Evolutionary conservation across 169 alveolate species (phyloP).

Genomic region (Cryptosporidium viatorum): DNA sequence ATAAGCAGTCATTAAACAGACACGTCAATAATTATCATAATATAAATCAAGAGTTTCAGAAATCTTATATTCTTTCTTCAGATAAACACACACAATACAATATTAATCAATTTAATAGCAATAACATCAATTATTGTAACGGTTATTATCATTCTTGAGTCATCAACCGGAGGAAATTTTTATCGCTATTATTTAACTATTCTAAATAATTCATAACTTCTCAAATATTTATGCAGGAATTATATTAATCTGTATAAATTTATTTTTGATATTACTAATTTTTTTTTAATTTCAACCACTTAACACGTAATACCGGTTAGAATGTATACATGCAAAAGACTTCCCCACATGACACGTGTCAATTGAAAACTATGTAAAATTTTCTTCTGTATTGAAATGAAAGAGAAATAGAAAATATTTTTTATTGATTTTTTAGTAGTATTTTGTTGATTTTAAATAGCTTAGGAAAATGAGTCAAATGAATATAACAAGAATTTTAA

Average conservation of each 20-base stretch:
- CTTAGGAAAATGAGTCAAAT: neutral
- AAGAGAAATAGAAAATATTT: neutral
- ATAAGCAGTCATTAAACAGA: neutral
- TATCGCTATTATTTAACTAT: neutral
- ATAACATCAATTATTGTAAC: neutral
- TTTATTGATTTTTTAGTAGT: neutral
- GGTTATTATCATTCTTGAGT: neutral
- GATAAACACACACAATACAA: neutral
- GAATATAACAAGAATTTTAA: neutral
- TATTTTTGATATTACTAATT: neutral
- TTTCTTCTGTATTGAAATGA: neutral
- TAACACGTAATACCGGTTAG: conserved; percentile 42
- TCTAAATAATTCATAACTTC: too few relatives aligned
- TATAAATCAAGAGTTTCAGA: neutral
- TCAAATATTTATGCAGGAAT: neutral
- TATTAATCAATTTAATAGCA: neutral
- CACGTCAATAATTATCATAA: neutral
- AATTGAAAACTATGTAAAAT: neutral
- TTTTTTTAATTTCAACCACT: conserved; percentile 13
- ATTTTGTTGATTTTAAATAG: neutral
- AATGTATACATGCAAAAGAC: conserved; percentile 1
- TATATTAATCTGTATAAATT: too few relatives aligned
- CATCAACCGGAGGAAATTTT: neutral
- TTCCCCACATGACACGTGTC: conserved; percentile 38
- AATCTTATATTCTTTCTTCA: neutral